phyloP scores from a whole-genome alignment of 2,329 filamentous ascomycete species.

The Aschersonia sp. region DNA sequence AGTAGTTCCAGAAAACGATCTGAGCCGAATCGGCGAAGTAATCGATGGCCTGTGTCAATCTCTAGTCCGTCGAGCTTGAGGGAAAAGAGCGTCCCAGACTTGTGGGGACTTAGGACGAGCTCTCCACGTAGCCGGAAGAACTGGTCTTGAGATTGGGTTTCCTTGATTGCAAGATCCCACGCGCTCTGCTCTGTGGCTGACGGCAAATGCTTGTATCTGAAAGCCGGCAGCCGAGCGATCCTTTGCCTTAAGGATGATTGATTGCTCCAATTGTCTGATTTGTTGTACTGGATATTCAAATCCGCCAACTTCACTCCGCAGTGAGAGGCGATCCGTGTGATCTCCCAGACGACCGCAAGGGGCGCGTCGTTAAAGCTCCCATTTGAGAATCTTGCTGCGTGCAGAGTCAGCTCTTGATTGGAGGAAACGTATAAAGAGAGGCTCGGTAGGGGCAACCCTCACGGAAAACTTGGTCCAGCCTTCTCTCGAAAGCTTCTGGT shows the following conservation, averaged over 20 bases:
- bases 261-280: slow-evolving; percentile 22
- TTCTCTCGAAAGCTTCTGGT: slow-evolving; percentile 8
- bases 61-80: slow-evolving; percentile 32
- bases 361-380: slow-evolving; percentile 26
- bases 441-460: slow-evolving; percentile 5
- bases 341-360: slow-evolving; percentile 36
- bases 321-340: slow-evolving; percentile 30
- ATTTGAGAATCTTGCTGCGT: slow-evolving; percentile 22
- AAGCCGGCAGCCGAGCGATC: slow-evolving; percentile 22
- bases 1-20: slow-evolving; percentile 44
- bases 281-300: slow-evolving; percentile 20
- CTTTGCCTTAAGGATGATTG: slow-evolving; percentile 27
- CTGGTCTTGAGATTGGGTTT: slow-evolving; percentile 18
- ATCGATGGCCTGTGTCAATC: slow-evolving; percentile 33
- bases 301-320: slow-evolving; percentile 26
- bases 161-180: slow-evolving; percentile 29
- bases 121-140: slow-evolving; percentile 28
- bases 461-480: slow-evolving; percentile 25
- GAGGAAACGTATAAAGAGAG: background rate
- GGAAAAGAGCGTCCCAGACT: slow-evolving; percentile 25
- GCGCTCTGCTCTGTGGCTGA: slow-evolving; percentile 25
- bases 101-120: slow-evolving; percentile 20
- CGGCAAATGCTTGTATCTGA: slow-evolving; percentile 31
- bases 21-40: slow-evolving; percentile 38
- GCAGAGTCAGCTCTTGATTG: background rate